Base-by-base conservation (phyloP, 2,329 filamentous ascomycete genomes). In the Ophiosphaerella herpotricha region DNA sequence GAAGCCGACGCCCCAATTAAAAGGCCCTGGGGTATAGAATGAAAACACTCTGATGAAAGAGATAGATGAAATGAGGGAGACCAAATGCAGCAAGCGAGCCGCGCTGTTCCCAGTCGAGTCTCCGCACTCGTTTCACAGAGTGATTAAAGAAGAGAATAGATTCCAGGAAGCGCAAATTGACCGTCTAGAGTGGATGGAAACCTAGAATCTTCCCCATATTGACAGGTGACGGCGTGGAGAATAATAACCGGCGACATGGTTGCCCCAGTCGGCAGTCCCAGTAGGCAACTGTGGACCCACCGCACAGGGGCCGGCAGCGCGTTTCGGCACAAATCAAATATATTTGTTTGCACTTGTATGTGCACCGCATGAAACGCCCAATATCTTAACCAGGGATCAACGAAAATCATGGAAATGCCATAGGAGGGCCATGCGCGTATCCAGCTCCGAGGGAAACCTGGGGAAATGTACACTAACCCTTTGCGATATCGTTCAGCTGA, bases 1-100 rank as follows among this genome's bases (percentile, higher is more conserved):
- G 35, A 44, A 52, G 43, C 44, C 49, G 44, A 48, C 40, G 34
- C 26, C 35, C 43, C 36, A 52, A 52, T 38, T 40, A 37, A 39
- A 46, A 11, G 24, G 18, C 34, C 34, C 41, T 36, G 31, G 38
- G 45, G 46, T 43, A 14, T 52, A 40, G 39, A 46, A 44, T 46
- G 18, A 37, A 42, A 21, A 41, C 37, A 50, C 48, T 50, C 41
- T 45, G 14, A 41, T 31, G 23, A 41, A 41, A 31, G 39, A 41
- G 23, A 24, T 31, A 41, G 41, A 39, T 41, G 23, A 21, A 34
- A 45, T 26, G 43, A 42, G 36, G 9, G 45, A 35, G 21, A 38
- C 14, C 9, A 14, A 38, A 42, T 35, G 29, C 36, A 29, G 48
- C 26, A 40, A 39, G 42, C 41, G 41, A 39, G 24, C 43, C 37